Percentiles rank a stretch among this genome's conserved stretches.
Conservation (phyloP, 2,329 filamentous ascomycete genomes). For the Colletotrichum costaricense region DNA sequence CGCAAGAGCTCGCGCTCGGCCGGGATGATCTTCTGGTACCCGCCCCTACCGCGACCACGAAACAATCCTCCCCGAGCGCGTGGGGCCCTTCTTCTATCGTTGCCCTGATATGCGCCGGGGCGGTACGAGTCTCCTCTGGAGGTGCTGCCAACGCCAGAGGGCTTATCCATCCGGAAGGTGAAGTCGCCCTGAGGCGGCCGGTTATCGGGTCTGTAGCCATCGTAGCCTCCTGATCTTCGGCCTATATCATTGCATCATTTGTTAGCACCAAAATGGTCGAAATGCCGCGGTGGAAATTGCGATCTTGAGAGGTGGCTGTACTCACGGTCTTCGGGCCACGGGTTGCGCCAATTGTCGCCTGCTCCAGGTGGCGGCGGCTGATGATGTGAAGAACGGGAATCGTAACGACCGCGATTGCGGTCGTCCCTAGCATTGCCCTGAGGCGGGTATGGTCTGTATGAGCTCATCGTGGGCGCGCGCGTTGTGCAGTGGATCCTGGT, state of each 20-base stretch:
- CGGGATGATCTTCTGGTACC: conserved; percentile 48
- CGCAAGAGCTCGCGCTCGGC: conserved; percentile 62
- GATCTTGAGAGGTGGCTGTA: conserved; percentile 26
- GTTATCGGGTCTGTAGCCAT: conserved; percentile 50
- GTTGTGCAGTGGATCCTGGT: conserved; percentile 32
- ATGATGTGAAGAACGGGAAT: conserved; percentile 4
- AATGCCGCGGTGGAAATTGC: conserved; percentile 22
- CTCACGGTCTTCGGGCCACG: conserved; percentile 35
- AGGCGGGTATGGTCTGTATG: conserved; percentile 31
- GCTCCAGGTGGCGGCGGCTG: conserved; percentile 21
- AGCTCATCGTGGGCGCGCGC: conserved; percentile 30
- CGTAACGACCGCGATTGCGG: conserved; percentile 20
- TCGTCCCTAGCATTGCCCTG: conserved; percentile 23
- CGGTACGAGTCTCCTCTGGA: conserved; percentile 45
- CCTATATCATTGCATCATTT: conserved; percentile 22
- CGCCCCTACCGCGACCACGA: conserved; percentile 33
- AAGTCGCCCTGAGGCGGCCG: conserved; percentile 61
- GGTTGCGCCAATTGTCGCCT: conserved; percentile 21
- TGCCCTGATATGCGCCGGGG: conserved; percentile 36
- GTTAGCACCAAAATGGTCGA: conserved; percentile 27
- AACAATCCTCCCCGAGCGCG: conserved; percentile 3
- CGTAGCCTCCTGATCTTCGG: conserved; percentile 28
- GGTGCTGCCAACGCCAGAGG: conserved; percentile 57
- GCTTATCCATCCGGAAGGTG: conserved; percentile 65
- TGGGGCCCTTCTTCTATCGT: conserved; percentile 15